Evolutionary conservation across 2,329 filamentous ascomycete species (phyloP).

Genomic region (Calonectria hawksworthii): DNA sequence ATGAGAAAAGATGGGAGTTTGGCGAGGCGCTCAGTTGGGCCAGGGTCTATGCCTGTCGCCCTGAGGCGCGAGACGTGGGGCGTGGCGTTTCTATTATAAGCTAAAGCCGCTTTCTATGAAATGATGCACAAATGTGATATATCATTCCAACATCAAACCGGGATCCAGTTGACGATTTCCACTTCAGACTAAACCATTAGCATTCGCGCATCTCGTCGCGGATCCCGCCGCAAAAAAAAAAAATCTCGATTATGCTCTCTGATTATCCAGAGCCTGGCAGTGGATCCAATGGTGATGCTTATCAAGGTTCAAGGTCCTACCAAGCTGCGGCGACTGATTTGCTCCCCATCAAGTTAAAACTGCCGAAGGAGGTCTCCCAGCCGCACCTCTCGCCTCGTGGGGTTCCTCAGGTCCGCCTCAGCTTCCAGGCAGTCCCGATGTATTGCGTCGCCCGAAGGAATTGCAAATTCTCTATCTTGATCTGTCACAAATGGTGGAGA

Average conservation of each 20-base stretch:
- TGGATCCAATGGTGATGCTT: constrained; percentile 19
- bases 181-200: constrained; percentile 38
- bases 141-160: constrained; percentile 34
- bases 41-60: constrained; percentile 20
- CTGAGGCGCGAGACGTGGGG: constrained; percentile 24
- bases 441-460: constrained; percentile 20
- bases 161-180: constrained; percentile 33
- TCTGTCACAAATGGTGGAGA: constrained; percentile 40
- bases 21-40: constrained; percentile 22
- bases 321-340: constrained; percentile 20
- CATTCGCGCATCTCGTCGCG: constrained; percentile 39
- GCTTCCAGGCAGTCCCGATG: constrained; percentile 16
- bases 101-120: constrained; percentile 38
- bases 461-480: constrained; percentile 27
- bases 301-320: constrained; percentile 15
- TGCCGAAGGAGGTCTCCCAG: constrained; percentile 18
- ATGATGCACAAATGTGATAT: constrained; percentile 37
- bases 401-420: constrained; percentile 24
- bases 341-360: constrained; percentile 32
- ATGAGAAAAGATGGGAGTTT: constrained; percentile 43
- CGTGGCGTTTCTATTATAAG: constrained; percentile 31
- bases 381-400: constrained; percentile 23
- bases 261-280: constrained; percentile 8
- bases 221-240: constrained; percentile 33
- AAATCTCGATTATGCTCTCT: constrained; percentile 42